Percentiles rank a stretch among this genome's conserved stretches.
These are phyloP conservation scores for Petunia hybrid DNA, from an alignment of 305 asterid species.

Conservation along the genomic window DNA sequence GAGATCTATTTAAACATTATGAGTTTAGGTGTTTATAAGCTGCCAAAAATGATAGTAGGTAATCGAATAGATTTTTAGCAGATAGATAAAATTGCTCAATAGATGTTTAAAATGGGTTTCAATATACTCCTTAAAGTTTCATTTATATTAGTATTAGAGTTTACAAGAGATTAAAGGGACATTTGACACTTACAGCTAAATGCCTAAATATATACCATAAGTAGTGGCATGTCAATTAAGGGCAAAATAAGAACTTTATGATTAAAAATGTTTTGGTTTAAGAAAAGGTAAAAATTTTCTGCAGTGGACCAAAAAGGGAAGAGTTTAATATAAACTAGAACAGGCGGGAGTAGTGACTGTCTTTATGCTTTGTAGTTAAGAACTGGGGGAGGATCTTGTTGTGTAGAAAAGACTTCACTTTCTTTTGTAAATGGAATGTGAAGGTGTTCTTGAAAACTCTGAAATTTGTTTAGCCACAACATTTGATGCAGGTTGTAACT, in stretches of 20 bases:
- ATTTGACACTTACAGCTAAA: neutral
- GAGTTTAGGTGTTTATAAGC: neutral
- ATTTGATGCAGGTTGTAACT: neutral
- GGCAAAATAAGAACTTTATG: no score
- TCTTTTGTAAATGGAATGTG: neutral
- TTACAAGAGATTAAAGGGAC: neutral
- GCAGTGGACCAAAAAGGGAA: no score
- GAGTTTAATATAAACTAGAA: no score
- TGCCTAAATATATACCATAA: neutral
- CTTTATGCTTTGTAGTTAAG: neutral
- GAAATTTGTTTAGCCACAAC: neutral
- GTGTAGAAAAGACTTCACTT: neutral
- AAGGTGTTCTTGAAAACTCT: neutral
- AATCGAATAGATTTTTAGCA: neutral
- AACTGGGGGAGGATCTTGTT: neutral
- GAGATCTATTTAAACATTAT: no score
- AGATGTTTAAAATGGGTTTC: neutral
- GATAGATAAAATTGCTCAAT: neutral
- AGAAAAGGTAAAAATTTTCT: no score
- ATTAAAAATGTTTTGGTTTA: no score
- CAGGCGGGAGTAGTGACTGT: neutral
- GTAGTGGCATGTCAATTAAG: no score
- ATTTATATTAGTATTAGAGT: neutral
- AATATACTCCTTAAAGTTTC: neutral
- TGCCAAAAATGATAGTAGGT: neutral